Conservation (phyloP, 2,329 filamentous ascomycete genomes). For the Botrytis galanthina region DNA sequence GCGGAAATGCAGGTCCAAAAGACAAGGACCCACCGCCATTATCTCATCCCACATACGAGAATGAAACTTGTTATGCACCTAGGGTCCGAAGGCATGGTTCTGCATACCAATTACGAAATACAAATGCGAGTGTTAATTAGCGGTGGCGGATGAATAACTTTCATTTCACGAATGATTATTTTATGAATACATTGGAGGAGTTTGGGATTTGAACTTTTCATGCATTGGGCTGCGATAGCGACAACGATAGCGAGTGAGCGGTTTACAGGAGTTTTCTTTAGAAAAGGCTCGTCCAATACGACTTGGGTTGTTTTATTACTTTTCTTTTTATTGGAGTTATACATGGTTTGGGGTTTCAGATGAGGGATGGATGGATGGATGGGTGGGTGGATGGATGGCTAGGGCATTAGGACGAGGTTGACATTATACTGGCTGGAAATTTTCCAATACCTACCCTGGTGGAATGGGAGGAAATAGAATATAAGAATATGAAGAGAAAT, state of each 20-base stretch:
- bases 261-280: constrained; percentile 8
- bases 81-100: constrained; percentile 14
- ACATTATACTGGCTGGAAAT: background rate
- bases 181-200: constrained; percentile 9
- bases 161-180: constrained; percentile 2
- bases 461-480: constrained; percentile 5
- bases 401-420: background rate
- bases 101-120: constrained; percentile 14
- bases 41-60: constrained; percentile 10
- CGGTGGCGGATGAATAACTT: background rate
- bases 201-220: constrained; percentile 5
- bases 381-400: background rate
- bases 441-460: background rate
- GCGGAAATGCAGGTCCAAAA: constrained; percentile 13
- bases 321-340: background rate
- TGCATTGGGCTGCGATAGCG: background rate
- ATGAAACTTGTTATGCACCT: constrained; percentile 15
- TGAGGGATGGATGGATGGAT: background rate
- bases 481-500: background rate
- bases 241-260: background rate
- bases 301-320: background rate
- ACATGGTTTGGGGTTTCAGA: background rate
- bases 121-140: constrained; percentile 2
- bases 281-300: constrained; percentile 12
- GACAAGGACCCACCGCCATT: constrained; percentile 6